These are phyloP conservation scores for Trichoderma brevicompactum DNA, from an alignment of 2,329 filamentous ascomycete species.

Conservation along the genomic window DNA sequence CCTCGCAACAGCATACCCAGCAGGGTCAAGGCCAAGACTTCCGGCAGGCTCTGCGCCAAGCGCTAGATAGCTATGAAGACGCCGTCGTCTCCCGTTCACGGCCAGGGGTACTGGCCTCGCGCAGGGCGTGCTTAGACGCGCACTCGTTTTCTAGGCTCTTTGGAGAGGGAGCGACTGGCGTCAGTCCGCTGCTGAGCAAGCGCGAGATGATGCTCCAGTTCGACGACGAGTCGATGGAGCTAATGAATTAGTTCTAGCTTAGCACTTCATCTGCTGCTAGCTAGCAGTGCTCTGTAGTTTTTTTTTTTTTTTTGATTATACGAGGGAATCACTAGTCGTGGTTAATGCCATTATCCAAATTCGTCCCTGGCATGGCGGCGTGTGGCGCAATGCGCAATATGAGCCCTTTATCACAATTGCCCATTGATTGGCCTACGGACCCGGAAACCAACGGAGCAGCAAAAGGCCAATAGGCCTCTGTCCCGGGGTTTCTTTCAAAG, in stretches of 20 bases:
- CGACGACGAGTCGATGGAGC: constrained; percentile 34
- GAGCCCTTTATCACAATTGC: not conserved
- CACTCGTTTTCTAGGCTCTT: constrained; percentile 53
- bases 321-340: not conserved
- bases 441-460: not conserved
- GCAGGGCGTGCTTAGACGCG: constrained; percentile 59
- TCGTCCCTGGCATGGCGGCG: not conserved
- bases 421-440: not conserved
- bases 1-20: not conserved
- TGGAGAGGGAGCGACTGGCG: constrained; percentile 22
- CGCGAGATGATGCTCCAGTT: constrained; percentile 43
- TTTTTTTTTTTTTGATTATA: not conserved
- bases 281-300: not conserved
- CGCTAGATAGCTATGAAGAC: constrained; percentile 49
- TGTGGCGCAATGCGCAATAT: not conserved
- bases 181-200: constrained; percentile 47
- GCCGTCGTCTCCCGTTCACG: constrained; percentile 49
- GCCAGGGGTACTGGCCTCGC: constrained; percentile 54
- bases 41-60: constrained; percentile 32
- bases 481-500: not conserved
- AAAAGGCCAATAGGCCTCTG: constrained; percentile 9
- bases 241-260: constrained; percentile 6
- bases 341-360: not conserved
- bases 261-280: not conserved
- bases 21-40: not conserved